These are phyloP conservation scores for Verbena officinalis DNA, from an alignment of 257 asterid genomes.

Conservation along the genomic window DNA sequence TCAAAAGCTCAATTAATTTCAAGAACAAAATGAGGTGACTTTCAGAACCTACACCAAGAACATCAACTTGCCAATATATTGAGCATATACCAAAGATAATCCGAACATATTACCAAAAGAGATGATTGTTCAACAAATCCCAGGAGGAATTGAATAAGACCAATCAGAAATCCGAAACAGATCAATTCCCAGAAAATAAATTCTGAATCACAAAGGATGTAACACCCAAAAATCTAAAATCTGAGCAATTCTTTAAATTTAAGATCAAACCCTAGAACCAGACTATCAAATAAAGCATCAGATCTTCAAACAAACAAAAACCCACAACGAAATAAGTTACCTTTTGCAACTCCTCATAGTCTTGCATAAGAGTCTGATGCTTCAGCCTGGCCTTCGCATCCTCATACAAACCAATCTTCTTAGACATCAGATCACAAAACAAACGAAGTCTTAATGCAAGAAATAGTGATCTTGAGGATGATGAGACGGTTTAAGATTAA, in stretches of 20 bases:
- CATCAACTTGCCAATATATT: not conserved
- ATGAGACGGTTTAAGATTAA: slow-evolving; percentile 20
- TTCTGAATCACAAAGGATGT: slow-evolving; percentile 7
- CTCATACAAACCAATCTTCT: slow-evolving; percentile 47
- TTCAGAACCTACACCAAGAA: not conserved
- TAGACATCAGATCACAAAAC: slow-evolving; percentile 64
- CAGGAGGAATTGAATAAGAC: slow-evolving; percentile 10
- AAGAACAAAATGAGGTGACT: slow-evolving; percentile 17
- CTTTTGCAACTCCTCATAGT: slow-evolving; percentile 68
- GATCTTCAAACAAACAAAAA: slow-evolving; percentile 35
- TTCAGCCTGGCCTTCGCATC: slow-evolving; percentile 52
- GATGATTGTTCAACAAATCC: slow-evolving; percentile 20
- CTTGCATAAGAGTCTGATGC: slow-evolving; percentile 69
- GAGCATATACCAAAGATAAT: slow-evolving; percentile 20
- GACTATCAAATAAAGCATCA: slow-evolving; percentile 17
- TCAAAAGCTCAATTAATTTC: not conserved
- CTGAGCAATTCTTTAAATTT: slow-evolving; percentile 13
- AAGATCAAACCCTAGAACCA: slow-evolving; percentile 26
- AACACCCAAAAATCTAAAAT: slow-evolving; percentile 11
- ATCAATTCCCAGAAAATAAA: slow-evolving; percentile 9
- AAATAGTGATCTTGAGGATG: slow-evolving; percentile 33
- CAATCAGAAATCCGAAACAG: slow-evolving; percentile 16
- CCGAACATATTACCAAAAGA: slow-evolving; percentile 42
- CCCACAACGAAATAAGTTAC: slow-evolving; percentile 36
- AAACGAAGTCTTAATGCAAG: slow-evolving; percentile 14